These are phyloP conservation scores for Diutina ranongensis DNA, from an alignment of 1,139 yeast genomes.

Conservation along the genomic window DNA sequence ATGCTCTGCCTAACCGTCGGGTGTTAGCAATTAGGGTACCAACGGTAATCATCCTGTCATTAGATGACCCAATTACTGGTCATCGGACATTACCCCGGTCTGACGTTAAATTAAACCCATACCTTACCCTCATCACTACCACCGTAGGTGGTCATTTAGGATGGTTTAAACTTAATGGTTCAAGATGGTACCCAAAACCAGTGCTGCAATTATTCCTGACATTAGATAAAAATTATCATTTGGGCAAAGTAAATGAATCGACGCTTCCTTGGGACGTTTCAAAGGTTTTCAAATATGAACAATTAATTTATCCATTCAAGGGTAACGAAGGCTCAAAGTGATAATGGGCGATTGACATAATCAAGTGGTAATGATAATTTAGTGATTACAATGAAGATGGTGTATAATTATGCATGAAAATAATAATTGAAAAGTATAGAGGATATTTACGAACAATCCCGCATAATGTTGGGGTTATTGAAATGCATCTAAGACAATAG, in stretches of 20 bases:
- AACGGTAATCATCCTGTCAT: conserved; percentile 33
- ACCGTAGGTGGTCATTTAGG: conserved; percentile 79
- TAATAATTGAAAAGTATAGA: too few species aligned
- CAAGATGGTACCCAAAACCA: conserved; percentile 43
- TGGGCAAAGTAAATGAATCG: conserved; percentile 12
- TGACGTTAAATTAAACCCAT: conserved; percentile 60
- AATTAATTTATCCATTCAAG: conserved; percentile 13
- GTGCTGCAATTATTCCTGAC: conserved; percentile 24
- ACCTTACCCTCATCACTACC: conserved; percentile 52
- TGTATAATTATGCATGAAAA: too few species aligned
- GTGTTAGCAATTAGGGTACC: conserved; percentile 42
- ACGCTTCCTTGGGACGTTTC: conserved; percentile 21
- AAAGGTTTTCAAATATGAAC: conserved; percentile 22
- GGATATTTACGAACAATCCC: too few species aligned
- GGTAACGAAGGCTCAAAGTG: too few species aligned
- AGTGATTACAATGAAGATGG: too few species aligned
- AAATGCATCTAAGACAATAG: too few species aligned
- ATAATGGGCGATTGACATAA: too few species aligned
- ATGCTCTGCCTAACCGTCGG: conserved; percentile 18
- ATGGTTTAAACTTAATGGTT: conserved; percentile 39
- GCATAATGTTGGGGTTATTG: too few species aligned
- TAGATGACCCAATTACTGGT: conserved; percentile 53
- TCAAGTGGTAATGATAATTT: too few species aligned
- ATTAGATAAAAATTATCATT: conserved; percentile 14
- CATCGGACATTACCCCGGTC: conserved; percentile 41